Conservation (phyloP, 2,329 filamentous ascomycete species). For the Arthrobotrys iridis region DNA sequence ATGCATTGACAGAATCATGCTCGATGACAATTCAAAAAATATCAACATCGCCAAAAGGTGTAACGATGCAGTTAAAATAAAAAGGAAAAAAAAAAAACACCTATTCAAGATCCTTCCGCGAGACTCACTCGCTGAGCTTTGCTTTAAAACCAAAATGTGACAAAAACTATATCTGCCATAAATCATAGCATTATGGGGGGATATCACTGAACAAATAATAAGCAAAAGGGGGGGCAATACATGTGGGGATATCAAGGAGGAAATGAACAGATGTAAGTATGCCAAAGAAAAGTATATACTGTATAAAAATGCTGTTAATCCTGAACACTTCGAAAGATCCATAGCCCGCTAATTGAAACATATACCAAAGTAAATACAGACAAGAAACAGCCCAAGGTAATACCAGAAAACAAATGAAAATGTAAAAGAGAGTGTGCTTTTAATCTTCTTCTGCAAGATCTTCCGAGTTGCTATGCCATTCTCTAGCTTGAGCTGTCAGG, state of each 20-base stretch:
- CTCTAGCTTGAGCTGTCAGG: slow-evolving; percentile 82
- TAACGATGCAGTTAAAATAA: slow-evolving; percentile 22
- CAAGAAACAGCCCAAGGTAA: slow-evolving; percentile 44
- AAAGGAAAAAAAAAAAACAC: slow-evolving; percentile 29
- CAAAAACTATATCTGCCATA: slow-evolving; percentile 28
- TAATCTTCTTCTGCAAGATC: slow-evolving; percentile 58
- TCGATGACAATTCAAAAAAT: neutral
- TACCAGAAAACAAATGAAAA: slow-evolving; percentile 47
- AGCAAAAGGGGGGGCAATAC: slow-evolving; percentile 39
- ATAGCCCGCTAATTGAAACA: slow-evolving; percentile 56
- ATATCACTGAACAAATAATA: slow-evolving; percentile 50
- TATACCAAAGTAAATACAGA: slow-evolving; percentile 40
- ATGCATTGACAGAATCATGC: slow-evolving; percentile 2
- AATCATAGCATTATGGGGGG: slow-evolving; percentile 42
- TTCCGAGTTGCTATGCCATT: slow-evolving; percentile 77
- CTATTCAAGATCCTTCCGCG: slow-evolving; percentile 36
- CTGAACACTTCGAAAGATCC: slow-evolving; percentile 51
- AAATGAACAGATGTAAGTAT: slow-evolving; percentile 29
- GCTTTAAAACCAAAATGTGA: slow-evolving; percentile 6
- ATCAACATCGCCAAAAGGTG: neutral
- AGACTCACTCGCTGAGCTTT: slow-evolving; percentile 3
- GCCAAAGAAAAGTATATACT: slow-evolving; percentile 46
- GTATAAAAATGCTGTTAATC: slow-evolving; percentile 43
- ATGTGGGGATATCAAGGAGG: slow-evolving; percentile 44
- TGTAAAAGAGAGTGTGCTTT: slow-evolving; percentile 22